Base-by-base conservation (phyloP, 1,284 basidiomycete species). In the Apiotrichum akiyoshidainum region DNA sequence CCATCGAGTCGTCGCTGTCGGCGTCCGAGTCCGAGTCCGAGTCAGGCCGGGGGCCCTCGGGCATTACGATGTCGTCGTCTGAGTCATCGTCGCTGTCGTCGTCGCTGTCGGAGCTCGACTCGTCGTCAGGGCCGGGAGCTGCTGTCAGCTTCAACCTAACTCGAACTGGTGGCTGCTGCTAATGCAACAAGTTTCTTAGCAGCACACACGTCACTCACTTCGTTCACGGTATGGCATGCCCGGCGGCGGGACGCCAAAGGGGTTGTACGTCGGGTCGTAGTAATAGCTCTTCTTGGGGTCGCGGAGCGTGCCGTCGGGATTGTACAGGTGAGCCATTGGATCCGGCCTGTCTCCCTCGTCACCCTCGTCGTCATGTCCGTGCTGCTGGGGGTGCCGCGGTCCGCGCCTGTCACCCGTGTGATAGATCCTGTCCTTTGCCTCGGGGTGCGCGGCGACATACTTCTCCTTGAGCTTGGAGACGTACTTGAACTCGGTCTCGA, bases 191-290 rank as follows among this genome's bases (percentile, higher is more conserved):
- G 5, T n/a, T 16, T 2, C 22, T 2, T 5, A 7, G 19, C 13
- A 13, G 21, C 26, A 81, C 87, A 77, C 67, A 92, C 89, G 83
- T 78, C 87, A 81, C 87, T 78, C 67, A 92, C 89, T 83, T 79
- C 87, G 82, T 72, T 97, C 92, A 51, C 85, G 79, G 75, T 97
- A 97, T 11, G 90, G 92, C 92, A 96, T 91, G 10, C 94, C 94
- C 11, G 94, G 94, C 21, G 94, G 94, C 21, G 94, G 86, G n/a
- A 92, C 90, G 31, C 94, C 94, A 72, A 84, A 94, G 9, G 92
- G 92, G 73, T 98, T 98, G 84, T 95, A 88, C 52, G 92, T 83
- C 39, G 89, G 84, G 68, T 98, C 90, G 76, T 92, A 97, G 76
- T 97, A 97, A 45, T 93, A 82, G 76, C 90, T 94, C 66, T 90